A percentile compares a stretch with the other conserved stretches of the same genome.
Evolutionary conservation across 1,284 basidiomycete genomes (phyloP).

Genomic region (Cutaneotrichosporon sp.): DNA sequence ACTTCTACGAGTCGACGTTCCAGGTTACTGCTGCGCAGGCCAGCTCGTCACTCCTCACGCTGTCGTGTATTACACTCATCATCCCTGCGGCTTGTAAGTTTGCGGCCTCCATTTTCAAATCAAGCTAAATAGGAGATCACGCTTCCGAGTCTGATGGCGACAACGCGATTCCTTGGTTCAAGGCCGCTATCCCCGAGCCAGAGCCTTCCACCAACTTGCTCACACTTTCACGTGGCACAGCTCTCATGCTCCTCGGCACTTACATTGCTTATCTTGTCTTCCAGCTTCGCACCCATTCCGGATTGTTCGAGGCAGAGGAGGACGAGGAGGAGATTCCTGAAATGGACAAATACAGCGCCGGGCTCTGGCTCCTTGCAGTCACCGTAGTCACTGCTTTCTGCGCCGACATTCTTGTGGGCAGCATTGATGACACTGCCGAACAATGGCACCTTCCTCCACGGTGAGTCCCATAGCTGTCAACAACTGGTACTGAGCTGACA

Average conservation of each 20-base stretch:
- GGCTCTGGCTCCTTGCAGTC: slow-evolving; percentile 54
- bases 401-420: slow-evolving; percentile 66
- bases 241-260: slow-evolving; percentile 71
- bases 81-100: slow-evolving; percentile 76
- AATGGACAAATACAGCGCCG: slow-evolving; percentile 68
- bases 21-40: slow-evolving; percentile 78
- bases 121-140: slow-evolving; percentile 22
- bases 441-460: slow-evolving; percentile 74
- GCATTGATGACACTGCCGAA: slow-evolving; percentile 80
- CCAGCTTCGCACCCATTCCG: slow-evolving; percentile 56
- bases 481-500: slow-evolving; percentile 3
- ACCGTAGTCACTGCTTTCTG: slow-evolving; percentile 81
- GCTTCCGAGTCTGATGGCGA: slow-evolving; percentile 31
- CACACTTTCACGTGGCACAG: slow-evolving; percentile 76
- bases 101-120: slow-evolving; percentile 3
- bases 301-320: slow-evolving; percentile 53
- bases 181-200: slow-evolving; percentile 6
- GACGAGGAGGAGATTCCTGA: slow-evolving; percentile 54
- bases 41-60: slow-evolving; percentile 71
- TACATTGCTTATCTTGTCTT: slow-evolving; percentile 70
- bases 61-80: slow-evolving; percentile 82
- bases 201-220: slow-evolving; percentile 57
- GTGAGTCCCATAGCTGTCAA: slow-evolving; percentile 7
- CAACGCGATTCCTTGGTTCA: slow-evolving; percentile 15
- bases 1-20: slow-evolving; percentile 66